Conservation (phyloP, 192 early-diverging fungal species). For the Paraglomus brasilianum region DNA sequence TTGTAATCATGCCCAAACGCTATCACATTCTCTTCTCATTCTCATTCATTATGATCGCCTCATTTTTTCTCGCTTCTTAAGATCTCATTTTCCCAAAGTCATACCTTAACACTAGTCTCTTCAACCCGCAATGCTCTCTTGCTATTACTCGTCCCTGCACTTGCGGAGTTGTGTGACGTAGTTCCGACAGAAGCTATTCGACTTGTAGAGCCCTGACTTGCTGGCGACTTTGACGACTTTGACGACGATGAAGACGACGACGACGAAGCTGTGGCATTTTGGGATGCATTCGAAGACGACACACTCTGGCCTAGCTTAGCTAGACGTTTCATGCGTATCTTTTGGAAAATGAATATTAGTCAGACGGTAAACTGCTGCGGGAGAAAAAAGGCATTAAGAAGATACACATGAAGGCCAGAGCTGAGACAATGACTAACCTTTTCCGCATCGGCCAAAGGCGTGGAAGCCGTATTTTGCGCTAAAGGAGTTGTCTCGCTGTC, state of each 20-base stretch:
- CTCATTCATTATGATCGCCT: too few relatives aligned
- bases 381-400: too few relatives aligned
- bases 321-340: constrained; percentile 65
- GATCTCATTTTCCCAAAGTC: neutral
- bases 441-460: constrained; percentile 20
- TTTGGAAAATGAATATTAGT: neutral
- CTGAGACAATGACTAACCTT: constrained; percentile 2
- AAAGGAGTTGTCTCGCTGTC: neutral
- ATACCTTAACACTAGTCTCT: neutral
- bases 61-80: too few relatives aligned
- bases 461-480: neutral
- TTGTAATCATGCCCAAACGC: too few relatives aligned
- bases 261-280: constrained; percentile 1
- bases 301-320: constrained; percentile 52
- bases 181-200: neutral
- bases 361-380: neutral
- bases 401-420: neutral
- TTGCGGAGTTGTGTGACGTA: constrained; percentile 8
- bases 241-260: constrained; percentile 7
- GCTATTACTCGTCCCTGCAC: neutral
- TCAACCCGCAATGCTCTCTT: constrained; percentile 16
- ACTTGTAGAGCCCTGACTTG: too few relatives aligned
- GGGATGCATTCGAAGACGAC: neutral
- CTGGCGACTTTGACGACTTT: neutral
- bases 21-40: too few relatives aligned